Evolutionary conservation across 2,329 filamentous ascomycete genomes (phyloP), one percentile per base, ranked within the genome.

Genomic region (Microdochium paspali): DNA sequence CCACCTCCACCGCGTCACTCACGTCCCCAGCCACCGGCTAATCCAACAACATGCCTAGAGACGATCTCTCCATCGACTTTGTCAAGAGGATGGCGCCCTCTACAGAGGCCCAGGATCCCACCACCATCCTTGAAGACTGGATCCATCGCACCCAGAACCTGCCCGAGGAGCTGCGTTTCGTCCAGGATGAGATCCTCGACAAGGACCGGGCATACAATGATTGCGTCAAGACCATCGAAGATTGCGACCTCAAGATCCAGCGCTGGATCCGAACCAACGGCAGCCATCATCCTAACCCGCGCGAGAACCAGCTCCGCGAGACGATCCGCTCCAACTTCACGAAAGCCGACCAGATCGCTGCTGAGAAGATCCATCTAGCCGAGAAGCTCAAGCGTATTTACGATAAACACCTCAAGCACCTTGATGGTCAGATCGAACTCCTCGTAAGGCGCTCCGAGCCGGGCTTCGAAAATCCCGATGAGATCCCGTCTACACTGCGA

Each of bases 181-280:
- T 91, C 52, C 84, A 90, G 59, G 87, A 90, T 61, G 87, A 93
- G 66, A 87, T 91, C 53, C 74, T 82, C 59, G 84, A 87, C 61
- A 91, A 90, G 64, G 87, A 94, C 62, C 76, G 79, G 45, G 74
- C 81, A 53, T 85, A 87, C 55, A 72, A 79, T 59, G 82, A 87
- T 44, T 83, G 84, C 61, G 71, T 83, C 49, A 75, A 79, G 51
- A 75, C 78, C 53, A 87, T 90, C 59, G 77, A 81, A 35, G 81
- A 85, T 49, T 82, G 84, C 54, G 87, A 94, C 59, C 75, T 67
- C 46, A 82, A 82, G 59, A 80, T 93, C 35, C 87, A 94, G 61
- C 88, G 86, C 66, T 90, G 82, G 72, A 87, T 91, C 63, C 87
- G 86, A 58, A 69, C 77, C 18, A 85, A 91, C 55, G 84, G 85